Evolutionary conservation across 2,329 filamentous ascomycete genomes (phyloP).

Genomic region (Aspergillus calidoustus): DNA sequence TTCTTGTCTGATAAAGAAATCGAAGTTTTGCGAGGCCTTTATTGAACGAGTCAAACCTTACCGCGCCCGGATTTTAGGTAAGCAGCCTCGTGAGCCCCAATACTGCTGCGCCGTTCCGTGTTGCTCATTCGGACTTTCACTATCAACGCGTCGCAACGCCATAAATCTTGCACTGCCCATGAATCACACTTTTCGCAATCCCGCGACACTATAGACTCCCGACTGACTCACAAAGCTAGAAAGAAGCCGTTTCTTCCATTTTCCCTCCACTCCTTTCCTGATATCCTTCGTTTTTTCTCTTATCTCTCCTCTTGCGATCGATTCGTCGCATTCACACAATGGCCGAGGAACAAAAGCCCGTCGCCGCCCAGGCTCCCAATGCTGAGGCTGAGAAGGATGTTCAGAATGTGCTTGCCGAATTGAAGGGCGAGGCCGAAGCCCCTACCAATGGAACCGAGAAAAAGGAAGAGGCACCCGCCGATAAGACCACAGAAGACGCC

Average conservation of each 20-base stretch:
- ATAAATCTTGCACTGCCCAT: constrained; percentile 1
- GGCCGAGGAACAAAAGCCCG: constrained; percentile 45
- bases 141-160: constrained; percentile 4
- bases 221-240: constrained; percentile 12
- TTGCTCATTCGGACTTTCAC: neutral
- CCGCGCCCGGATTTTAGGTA: constrained; percentile 2
- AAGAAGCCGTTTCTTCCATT: neutral
- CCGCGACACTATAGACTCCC: neutral
- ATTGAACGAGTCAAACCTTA: neutral
- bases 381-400: constrained; percentile 52
- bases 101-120: constrained; percentile 2
- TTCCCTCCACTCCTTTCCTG: neutral
- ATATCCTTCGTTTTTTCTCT: neutral
- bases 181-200: neutral
- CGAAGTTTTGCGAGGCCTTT: neutral
- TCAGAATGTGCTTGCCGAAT: constrained; percentile 50
- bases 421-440: constrained; percentile 41
- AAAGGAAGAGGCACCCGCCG: constrained; percentile 30
- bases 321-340: constrained; percentile 28
- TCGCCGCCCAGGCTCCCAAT: constrained; percentile 40
- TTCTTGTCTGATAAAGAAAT: neutral
- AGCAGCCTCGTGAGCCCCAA: constrained; percentile 4
- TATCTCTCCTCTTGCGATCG: neutral
- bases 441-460: constrained; percentile 24
- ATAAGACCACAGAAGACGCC: constrained; percentile 28